phyloP scores from a whole-genome alignment of 768 basidiomycete genomes.

The Leccinum olivaceopallidum region DNA sequence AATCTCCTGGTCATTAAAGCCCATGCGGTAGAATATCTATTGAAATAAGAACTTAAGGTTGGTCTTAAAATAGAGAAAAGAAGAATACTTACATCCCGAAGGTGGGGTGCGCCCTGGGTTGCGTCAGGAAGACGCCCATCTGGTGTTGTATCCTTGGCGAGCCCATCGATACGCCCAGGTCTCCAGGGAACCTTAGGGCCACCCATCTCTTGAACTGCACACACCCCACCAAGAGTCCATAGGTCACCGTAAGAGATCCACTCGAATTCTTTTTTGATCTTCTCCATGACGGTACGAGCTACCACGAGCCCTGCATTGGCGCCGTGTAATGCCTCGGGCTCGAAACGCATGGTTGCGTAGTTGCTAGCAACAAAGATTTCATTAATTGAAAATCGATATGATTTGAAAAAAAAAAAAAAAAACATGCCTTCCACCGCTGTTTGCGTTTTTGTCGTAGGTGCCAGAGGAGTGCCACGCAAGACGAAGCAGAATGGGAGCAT shows the following conservation, averaged over 20 bases:
- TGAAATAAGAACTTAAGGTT: not conserved
- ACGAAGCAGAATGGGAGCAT: conserved; percentile 83
- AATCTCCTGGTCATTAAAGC: conserved; percentile 97
- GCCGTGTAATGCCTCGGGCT: conserved; percentile 79
- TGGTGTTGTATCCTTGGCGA: conserved; percentile 70
- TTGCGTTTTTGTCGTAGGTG: conserved; percentile 81
- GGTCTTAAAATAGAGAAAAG: not conserved
- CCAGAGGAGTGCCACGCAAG: conserved; percentile 96
- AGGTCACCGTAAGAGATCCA: conserved; percentile 98
- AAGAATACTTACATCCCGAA: conserved; percentile 61
- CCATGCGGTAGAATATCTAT: conserved; percentile 75
- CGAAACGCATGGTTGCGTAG: conserved; percentile 98
- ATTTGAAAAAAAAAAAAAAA: not conserved
- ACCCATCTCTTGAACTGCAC: conserved; percentile 89
- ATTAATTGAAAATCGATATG: not conserved
- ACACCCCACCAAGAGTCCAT: conserved; percentile 95
- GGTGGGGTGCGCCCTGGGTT: conserved; percentile 77
- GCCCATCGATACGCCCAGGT: conserved; percentile 88
- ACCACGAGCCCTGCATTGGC: conserved; percentile 84
- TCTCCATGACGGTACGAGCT: conserved; percentile 82
- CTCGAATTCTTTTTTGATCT: conserved; percentile 81
- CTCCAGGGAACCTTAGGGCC: conserved; percentile 95
- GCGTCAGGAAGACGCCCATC: conserved; percentile 93
- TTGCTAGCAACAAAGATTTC: conserved; percentile 55
- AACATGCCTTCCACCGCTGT: conserved; percentile 76